Evolutionary conservation across 768 basidiomycete species (phyloP).

Genomic region (Pleurotus cornucopiae): DNA sequence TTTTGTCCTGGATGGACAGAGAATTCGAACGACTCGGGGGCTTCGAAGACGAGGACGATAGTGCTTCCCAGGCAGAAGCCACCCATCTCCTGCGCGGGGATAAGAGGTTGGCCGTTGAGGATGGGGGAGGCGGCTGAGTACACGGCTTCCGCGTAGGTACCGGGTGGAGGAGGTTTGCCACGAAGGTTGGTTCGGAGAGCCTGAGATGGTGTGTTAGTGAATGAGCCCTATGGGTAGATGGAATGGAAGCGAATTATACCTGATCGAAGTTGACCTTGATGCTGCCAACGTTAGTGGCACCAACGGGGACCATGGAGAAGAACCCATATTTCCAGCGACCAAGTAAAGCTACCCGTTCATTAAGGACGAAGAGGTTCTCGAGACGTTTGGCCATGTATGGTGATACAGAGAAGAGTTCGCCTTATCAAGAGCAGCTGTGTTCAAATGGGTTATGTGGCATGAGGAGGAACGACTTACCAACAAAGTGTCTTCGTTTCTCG

Average conservation of each 20-base stretch:
- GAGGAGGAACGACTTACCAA: slow-evolving; percentile 47
- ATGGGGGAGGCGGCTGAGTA: slow-evolving; percentile 83
- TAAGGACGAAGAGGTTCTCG: slow-evolving; percentile 93
- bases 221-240: background rate
- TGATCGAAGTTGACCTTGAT: slow-evolving; percentile 96
- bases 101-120: slow-evolving; percentile 83
- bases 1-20: slow-evolving; percentile 72
- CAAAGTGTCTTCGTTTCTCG: slow-evolving; percentile 91
- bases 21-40: slow-evolving; percentile 81
- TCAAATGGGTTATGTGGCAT: background rate
- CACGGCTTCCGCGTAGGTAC: slow-evolving; percentile 89
- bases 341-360: slow-evolving; percentile 93
- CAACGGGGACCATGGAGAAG: slow-evolving; percentile 96
- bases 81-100: slow-evolving; percentile 92
- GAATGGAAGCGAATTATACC: slow-evolving; percentile 28
- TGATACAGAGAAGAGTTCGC: slow-evolving; percentile 93
- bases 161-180: slow-evolving; percentile 65
- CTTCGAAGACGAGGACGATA: slow-evolving; percentile 96
- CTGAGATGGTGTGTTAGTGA: slow-evolving; percentile 27
- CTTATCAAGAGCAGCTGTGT: slow-evolving; percentile 27
- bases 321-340: slow-evolving; percentile 95
- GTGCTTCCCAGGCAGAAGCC: slow-evolving; percentile 95
- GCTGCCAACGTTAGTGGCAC: slow-evolving; percentile 96
- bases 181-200: slow-evolving; percentile 88
- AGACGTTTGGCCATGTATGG: slow-evolving; percentile 93